Conservation (phyloP, 495 filamentous ascomycete genomes). For the Oleoguttula mirabilis region DNA sequence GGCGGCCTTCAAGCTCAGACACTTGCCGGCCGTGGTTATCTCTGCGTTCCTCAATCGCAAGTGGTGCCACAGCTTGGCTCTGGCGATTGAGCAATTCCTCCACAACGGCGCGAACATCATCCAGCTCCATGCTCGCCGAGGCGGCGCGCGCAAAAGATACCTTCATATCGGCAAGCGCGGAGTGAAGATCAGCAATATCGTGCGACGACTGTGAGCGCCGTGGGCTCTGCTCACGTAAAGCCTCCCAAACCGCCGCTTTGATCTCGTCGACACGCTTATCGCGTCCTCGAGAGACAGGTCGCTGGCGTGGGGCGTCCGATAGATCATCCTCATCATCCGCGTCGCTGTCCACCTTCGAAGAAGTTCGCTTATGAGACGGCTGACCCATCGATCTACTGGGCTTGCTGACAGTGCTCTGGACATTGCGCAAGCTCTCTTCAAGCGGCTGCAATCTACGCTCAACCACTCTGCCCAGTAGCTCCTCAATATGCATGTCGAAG, state of each 20-base stretch:
- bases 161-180: slow-evolving; percentile 49
- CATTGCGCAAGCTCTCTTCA: slow-evolving; percentile 59
- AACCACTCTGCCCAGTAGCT: slow-evolving; percentile 68
- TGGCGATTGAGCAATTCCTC: slow-evolving; percentile 38
- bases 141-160: slow-evolving; percentile 30
- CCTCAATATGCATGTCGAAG: slow-evolving; percentile 79
- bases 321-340: slow-evolving; percentile 86
- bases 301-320: slow-evolving; percentile 37
- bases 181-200: slow-evolving; percentile 37
- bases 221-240: slow-evolving; percentile 27
- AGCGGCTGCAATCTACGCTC: slow-evolving; percentile 64
- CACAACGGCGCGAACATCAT: slow-evolving; percentile 46
- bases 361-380: slow-evolving; percentile 20
- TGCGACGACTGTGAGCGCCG: slow-evolving; percentile 6
- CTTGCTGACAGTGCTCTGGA: slow-evolving; percentile 53
- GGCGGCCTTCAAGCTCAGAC: slow-evolving; percentile 26
- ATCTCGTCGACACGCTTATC: slow-evolving; percentile 35
- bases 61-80: slow-evolving; percentile 20
- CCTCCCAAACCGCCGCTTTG: slow-evolving; percentile 66
- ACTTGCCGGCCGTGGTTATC: slow-evolving; percentile 37
- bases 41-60: slow-evolving; percentile 23
- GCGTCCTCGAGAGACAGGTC: slow-evolving; percentile 50
- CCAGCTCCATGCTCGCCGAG: slow-evolving; percentile 27
- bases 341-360: slow-evolving; percentile 53
- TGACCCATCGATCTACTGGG: not conserved